Evolutionary conservation across 2,329 filamentous ascomycete genomes (phyloP).

Genomic region (Pyrenochaeta sp.): DNA sequence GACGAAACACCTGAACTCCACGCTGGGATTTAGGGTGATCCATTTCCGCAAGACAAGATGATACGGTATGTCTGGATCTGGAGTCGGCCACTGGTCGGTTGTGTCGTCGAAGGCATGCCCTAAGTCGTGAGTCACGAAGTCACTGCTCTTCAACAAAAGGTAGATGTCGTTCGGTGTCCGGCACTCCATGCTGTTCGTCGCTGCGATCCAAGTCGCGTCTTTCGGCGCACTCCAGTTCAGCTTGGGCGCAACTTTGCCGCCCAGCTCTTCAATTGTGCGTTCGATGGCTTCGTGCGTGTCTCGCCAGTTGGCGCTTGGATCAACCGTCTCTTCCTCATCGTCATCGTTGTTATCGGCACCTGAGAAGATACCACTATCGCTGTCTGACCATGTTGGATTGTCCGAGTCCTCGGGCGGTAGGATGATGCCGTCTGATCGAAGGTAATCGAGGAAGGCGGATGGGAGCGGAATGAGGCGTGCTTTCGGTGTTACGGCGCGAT

Average conservation of each 20-base stretch:
- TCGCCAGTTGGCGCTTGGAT: conserved; percentile 69
- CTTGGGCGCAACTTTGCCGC: conserved; percentile 88
- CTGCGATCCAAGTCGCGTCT: conserved; percentile 90
- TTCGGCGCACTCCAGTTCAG: conserved; percentile 98
- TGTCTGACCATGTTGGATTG: conserved; percentile 54
- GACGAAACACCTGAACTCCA: conserved; percentile 97
- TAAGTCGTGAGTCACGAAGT: conserved; percentile 93
- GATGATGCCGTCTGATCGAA: conserved; percentile 91
- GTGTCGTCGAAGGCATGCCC: conserved; percentile 91
- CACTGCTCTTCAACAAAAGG: conserved; percentile 90
- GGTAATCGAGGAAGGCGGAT: conserved; percentile 79
- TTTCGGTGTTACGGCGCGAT: conserved; percentile 82
- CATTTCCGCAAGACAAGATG: conserved; percentile 87
- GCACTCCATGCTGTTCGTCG: conserved; percentile 92
- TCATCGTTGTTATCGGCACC: conserved; percentile 56
- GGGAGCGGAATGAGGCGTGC: conserved; percentile 84
- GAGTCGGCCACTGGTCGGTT: conserved; percentile 33
- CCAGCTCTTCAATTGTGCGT: conserved; percentile 79
- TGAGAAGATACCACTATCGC: conserved; percentile 62
- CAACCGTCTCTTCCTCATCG: conserved; percentile 64
- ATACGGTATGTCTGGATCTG: conserved; percentile 67
- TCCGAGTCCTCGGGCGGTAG: conserved; percentile 74
- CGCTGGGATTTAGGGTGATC: conserved; percentile 85
- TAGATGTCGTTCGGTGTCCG: conserved; percentile 90
- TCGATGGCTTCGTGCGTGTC: conserved; percentile 81